These are phyloP conservation scores for Phytophthora palmivora DNA, from an alignment of 352 stramenopile species.

Conservation along the genomic window DNA sequence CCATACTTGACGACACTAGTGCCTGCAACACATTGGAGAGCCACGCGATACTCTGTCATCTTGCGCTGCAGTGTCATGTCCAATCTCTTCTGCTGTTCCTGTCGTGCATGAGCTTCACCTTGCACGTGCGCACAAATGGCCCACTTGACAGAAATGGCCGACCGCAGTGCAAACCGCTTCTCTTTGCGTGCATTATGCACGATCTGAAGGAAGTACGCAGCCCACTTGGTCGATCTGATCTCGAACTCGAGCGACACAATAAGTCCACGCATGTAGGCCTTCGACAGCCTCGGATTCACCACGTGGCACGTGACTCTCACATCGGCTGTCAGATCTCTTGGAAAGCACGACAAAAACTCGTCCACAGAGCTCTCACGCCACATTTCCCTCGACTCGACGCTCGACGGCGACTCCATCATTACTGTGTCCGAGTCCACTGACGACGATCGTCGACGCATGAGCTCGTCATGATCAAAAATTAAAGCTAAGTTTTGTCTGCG, in stretches of 20 bases:
- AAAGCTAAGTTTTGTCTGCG: slow-evolving; percentile 8
- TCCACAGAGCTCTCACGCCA: slow-evolving; percentile 45
- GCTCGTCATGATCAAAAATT: slow-evolving; percentile 8
- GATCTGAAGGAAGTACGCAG: slow-evolving; percentile 75
- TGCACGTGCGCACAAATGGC: slow-evolving; percentile 66
- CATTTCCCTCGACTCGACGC: slow-evolving; percentile 24
- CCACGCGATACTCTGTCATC: slow-evolving; percentile 87
- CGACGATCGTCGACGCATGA: slow-evolving; percentile 7
- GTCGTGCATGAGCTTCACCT: slow-evolving; percentile 49
- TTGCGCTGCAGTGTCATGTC: slow-evolving; percentile 74
- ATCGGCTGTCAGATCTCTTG: slow-evolving; percentile 54
- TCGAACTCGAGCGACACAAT: slow-evolving; percentile 70
- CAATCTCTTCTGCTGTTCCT: slow-evolving; percentile 48
- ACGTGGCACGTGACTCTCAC: slow-evolving; percentile 52
- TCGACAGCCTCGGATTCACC: slow-evolving; percentile 28
- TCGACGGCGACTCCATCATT: slow-evolving; percentile 4
- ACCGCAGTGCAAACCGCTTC: slow-evolving; percentile 36
- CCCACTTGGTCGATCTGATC: slow-evolving; percentile 84
- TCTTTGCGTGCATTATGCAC: slow-evolving; percentile 44
- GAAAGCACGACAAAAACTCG: slow-evolving; percentile 42
- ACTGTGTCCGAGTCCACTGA: slow-evolving; percentile 12
- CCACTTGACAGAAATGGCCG: slow-evolving; percentile 67
- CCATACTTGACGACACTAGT: slow-evolving; percentile 81
- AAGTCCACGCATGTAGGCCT: slow-evolving; percentile 44
- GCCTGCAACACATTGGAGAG: slow-evolving; percentile 79